Evolutionary conservation across 176 grass and related monocot species (phyloP).

Genomic region (Thinopyrum elongatum): DNA sequence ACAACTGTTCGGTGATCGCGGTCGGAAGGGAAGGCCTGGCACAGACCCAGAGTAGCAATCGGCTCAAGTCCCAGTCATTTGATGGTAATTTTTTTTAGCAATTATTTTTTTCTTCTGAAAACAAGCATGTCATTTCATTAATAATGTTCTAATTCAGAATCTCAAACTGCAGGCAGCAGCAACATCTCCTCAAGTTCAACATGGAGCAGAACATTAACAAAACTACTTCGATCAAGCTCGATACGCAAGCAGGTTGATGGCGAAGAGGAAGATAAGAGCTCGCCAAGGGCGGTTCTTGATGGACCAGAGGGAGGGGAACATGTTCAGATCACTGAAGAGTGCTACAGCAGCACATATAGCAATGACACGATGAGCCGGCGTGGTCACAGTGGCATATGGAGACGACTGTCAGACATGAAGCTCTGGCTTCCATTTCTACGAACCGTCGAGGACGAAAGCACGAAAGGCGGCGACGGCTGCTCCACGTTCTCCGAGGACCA

Average conservation of each 20-base stretch:
- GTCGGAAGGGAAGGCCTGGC: conserved; percentile 44
- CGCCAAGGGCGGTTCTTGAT: conserved; percentile 69
- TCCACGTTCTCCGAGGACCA: conserved; percentile 51
- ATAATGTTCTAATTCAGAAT: background rate
- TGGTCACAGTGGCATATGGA: conserved; percentile 57
- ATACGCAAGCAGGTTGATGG: conserved; percentile 37
- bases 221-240: conserved; percentile 68
- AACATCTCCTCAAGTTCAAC: conserved; percentile 50
- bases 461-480: conserved; percentile 44
- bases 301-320: conserved; percentile 47
- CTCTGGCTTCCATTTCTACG: conserved; percentile 62
- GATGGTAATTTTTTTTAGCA: conserved; percentile 48
- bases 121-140: background rate
- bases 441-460: conserved; percentile 34
- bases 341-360: conserved; percentile 61
- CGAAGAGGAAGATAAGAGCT: conserved; percentile 59
- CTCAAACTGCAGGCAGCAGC: conserved; percentile 39
- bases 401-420: conserved; percentile 66
- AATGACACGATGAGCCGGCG: conserved; percentile 38
- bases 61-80: conserved; percentile 32
- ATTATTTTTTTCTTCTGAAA: background rate
- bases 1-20: conserved; percentile 71
- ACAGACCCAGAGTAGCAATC: conserved; percentile 24
- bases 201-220: conserved; percentile 69
- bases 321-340: conserved; percentile 47